Evolutionary conservation across 2,329 filamentous ascomycete genomes (phyloP), one percentile per base, ranked within the genome.

Genomic region (Madurella mycetomatis): DNA sequence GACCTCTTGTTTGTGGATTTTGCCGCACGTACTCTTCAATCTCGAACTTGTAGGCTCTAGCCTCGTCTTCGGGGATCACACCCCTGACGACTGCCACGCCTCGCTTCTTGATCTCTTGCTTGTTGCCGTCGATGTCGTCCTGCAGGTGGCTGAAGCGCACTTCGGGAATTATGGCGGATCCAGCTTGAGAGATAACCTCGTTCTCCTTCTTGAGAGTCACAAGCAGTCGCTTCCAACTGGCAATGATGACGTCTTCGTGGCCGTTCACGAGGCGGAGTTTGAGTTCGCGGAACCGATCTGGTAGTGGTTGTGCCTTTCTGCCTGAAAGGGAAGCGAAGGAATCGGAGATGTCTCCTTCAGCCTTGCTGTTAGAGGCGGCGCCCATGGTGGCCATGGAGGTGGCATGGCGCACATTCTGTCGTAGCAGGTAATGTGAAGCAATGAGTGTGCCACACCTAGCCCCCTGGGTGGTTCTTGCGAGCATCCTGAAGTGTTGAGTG

Each of bases 41-140:
- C 55, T 85, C 77, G 9, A 74, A 73, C 69, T 91, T 91, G 62
- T 83, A 87, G 1, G 72, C 74, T 46, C 86, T 71, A 0, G 86
- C 87, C 65, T 86, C 80, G 1, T 72, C 68, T 60, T 83, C 78
- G 0, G 84, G 79, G 13, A 91, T 69, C 3, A 90, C 87, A 12
- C 82, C 82, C 42, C 81, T 76, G 18, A 91, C 75, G 1, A 91
- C 82, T 0, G 81, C 80, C 0, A 77, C 80, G 9, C 86, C 86
- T 1, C 84, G 75, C 60, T 83, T 82, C 55, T 73, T 70, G 32
- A 88, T 78, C 57, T 84, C 82, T 1, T 71, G 73, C 39, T 68
- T 69, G 9, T 73, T 47, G 0, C 48, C 56, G 8, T 57, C 51
- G 2, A 77, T 60, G 2, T 74, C 74, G 0, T 64, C 65, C 0